Conservation (phyloP, 768 basidiomycete species). For the Tricholoma furcatifolium region DNA sequence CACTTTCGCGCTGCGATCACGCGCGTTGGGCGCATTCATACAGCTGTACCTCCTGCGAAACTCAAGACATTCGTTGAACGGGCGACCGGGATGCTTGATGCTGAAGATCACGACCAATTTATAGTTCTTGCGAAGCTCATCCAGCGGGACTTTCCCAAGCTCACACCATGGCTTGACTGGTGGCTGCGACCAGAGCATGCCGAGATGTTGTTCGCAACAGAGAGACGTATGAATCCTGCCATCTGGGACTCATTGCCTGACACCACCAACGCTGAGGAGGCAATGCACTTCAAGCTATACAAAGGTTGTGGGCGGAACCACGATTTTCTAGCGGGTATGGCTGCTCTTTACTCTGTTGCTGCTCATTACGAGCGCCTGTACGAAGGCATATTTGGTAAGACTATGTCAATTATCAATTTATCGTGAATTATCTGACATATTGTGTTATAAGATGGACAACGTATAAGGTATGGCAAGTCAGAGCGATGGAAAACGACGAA, state of each 20-base stretch:
- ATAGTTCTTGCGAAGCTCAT: slow-evolving; percentile 16
- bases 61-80: too few species aligned
- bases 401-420: too few species aligned
- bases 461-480: neutral
- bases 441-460: neutral
- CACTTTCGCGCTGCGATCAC: too few species aligned
- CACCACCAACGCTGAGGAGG: slow-evolving; percentile 34
- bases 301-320: slow-evolving; percentile 18
- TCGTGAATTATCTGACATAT: too few species aligned
- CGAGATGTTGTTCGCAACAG: slow-evolving; percentile 21
- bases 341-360: neutral
- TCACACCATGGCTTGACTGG: slow-evolving; percentile 28
- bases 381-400: too few species aligned
- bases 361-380: neutral
- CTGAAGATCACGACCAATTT: slow-evolving; percentile 7
- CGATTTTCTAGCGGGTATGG: slow-evolving; percentile 23
- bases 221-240: slow-evolving; percentile 10
- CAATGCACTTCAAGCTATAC: slow-evolving; percentile 34
- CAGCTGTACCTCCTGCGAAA: too few species aligned
- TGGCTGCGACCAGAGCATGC: slow-evolving; percentile 24
- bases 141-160: slow-evolving; percentile 23
- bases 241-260: slow-evolving; percentile 25
- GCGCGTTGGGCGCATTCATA: too few species aligned
- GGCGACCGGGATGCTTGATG: too few species aligned
- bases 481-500: neutral